Percentiles rank a stretch among this genome's conserved stretches.
Conservation (phyloP, 495 filamentous ascomycete genomes). For the Tetracladium marchalianum region DNA sequence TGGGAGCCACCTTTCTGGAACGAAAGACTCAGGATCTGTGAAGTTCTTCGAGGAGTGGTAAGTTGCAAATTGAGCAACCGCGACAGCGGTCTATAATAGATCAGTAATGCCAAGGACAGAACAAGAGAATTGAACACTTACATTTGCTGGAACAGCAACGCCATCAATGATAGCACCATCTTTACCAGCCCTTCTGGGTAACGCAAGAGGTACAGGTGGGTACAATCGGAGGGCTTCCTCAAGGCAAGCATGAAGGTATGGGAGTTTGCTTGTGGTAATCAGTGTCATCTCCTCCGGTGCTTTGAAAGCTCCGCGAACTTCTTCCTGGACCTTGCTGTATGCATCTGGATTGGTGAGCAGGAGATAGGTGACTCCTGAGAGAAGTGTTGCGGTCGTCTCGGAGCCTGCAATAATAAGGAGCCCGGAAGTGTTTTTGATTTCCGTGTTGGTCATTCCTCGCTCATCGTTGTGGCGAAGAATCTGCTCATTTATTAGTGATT, state of each 20-base stretch:
- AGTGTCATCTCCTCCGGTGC: conserved; percentile 42
- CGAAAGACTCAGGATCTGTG: conserved; percentile 6
- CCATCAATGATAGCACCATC: neutral
- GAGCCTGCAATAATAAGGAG: conserved; percentile 36
- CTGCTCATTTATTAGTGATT: too few species aligned
- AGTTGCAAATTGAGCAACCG: conserved; percentile 38
- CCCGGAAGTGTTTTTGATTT: too few species aligned
- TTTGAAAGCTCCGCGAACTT: conserved; percentile 42
- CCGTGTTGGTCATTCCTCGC: too few species aligned
- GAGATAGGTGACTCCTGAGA: conserved; percentile 41
- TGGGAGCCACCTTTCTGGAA: conserved; percentile 20
- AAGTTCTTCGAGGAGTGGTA: conserved; percentile 29
- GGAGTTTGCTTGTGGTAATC: conserved; percentile 28
- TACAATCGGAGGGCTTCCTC: conserved; percentile 62
- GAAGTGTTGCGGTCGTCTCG: conserved; percentile 50
- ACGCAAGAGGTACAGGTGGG: conserved; percentile 47
- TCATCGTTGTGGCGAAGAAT: too few species aligned
- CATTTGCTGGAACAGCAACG: conserved; percentile 1
- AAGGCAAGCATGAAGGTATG: conserved; percentile 46
- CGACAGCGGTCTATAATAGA: conserved; percentile 32
- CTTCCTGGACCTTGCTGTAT: conserved; percentile 32
- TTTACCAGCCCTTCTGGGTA: conserved; percentile 34
- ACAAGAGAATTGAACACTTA: neutral
- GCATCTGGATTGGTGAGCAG: conserved; percentile 35
- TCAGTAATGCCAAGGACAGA: neutral